A percentile compares a stretch with the other conserved stretches of the same genome.
Evolutionary conservation across 2,329 filamentous ascomycete genomes (phyloP).

Genomic region (Epichloe typhina): DNA sequence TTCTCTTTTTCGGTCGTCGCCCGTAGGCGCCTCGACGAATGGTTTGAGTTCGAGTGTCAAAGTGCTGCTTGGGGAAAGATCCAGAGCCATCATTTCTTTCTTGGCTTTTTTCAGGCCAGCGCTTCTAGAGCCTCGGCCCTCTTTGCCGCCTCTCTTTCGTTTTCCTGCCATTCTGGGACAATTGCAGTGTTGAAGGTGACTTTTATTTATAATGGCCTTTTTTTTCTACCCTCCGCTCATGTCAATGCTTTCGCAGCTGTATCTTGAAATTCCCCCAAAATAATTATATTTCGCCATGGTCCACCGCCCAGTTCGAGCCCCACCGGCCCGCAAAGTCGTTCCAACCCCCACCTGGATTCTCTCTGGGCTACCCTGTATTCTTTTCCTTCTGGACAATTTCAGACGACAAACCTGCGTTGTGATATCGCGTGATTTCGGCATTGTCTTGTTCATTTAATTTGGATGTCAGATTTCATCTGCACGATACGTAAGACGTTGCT

Average conservation of each 20-base stretch:
- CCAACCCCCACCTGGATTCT: not conserved
- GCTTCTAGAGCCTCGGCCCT: slow-evolving; percentile 13
- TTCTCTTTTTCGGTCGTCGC: slow-evolving; percentile 44
- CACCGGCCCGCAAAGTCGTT: not conserved
- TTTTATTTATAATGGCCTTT: not conserved
- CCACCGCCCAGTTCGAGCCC: slow-evolving; percentile 2
- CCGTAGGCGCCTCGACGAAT: slow-evolving; percentile 39
- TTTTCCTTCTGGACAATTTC: too few species aligned
- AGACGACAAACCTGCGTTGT: not conserved
- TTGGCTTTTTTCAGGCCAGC: slow-evolving; percentile 19
- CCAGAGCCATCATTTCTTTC: slow-evolving; percentile 13
- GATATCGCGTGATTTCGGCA: too few species aligned
- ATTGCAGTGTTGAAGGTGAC: not conserved
- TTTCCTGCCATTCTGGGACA: slow-evolving; percentile 19
- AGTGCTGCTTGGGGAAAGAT: slow-evolving; percentile 12
- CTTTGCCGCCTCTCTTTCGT: slow-evolving; percentile 22
- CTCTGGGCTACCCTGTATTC: not conserved
- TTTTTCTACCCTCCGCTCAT: not conserved
- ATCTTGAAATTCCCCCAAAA: slow-evolving; percentile 1
- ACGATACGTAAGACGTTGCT: too few species aligned
- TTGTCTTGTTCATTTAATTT: too few species aligned
- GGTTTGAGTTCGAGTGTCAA: slow-evolving; percentile 21
- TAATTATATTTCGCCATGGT: slow-evolving; percentile 1
- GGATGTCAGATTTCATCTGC: too few species aligned
- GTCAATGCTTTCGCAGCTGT: not conserved